Evolutionary conservation across 495 filamentous ascomycete genomes (phyloP), one percentile per base, ranked within the genome.

Genomic region (Talaromyces adpressus): DNA sequence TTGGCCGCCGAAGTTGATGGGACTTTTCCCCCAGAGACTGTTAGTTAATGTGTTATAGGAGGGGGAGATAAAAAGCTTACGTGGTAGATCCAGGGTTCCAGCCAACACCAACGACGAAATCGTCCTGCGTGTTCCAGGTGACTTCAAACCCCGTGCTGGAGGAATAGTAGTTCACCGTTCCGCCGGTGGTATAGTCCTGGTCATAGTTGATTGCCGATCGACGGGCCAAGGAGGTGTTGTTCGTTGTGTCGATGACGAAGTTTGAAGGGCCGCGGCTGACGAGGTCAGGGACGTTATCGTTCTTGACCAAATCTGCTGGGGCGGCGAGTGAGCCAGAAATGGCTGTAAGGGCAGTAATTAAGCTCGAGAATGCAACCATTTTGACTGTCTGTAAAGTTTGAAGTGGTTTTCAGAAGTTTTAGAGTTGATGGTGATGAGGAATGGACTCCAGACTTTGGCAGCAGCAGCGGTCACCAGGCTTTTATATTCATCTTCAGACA

Each of bases 91-190:
- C 84, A 20, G 83, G 78, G 61, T 75, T 78, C 85, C 84, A 87
- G 23, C 85, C 85, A 73, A 86, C 87, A 45, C 86, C 86, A 23
- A 78, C 83, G 58, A 86, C 83, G 63, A 85, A 87, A 74, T 86
- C 84, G 56, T 82, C 82, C 59, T 74, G 73, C 62, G 79, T 76
- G 23, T 67, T 71, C 85, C 85, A 88, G 18, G 57, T 77, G 9
- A 83, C 77, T 58, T 73, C 80, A 77, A 87, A 88, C 59, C 75
- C 69, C n/a, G 85, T 84, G 22, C 69, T 73, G 67, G 47, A 80
- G 82, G 66, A 89, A 67, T 81, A 83, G 71, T 86, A 88, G 41
- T 70, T 75, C 6, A 87, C 79, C 63, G 70, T 71, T 6, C 74
- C 78, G 49, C 72, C 76, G 4, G 81, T 81, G 49, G 88, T 82